phyloP scores from a whole-genome alignment of 2,329 filamentous ascomycete genomes.

The Hirsutella minnesotensis region DNA sequence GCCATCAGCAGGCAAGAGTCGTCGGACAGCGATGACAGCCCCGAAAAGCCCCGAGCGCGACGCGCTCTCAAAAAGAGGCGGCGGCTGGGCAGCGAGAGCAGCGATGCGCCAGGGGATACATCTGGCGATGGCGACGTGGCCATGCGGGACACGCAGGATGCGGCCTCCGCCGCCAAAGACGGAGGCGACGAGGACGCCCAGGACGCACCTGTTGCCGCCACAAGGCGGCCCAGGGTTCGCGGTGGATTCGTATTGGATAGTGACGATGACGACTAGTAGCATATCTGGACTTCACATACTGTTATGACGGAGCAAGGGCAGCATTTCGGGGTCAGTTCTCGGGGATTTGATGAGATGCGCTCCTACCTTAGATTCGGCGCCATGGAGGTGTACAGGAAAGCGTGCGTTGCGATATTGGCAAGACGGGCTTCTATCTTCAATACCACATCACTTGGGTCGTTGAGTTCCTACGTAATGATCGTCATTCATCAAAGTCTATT shows the following conservation, averaged over 20 bases:
- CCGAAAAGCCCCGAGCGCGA: neutral
- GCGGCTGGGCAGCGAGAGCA: slow-evolving; percentile 24
- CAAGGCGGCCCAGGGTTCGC: slow-evolving; percentile 31
- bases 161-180: slow-evolving; percentile 2
- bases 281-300: neutral
- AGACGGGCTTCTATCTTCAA: no score
- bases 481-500: no score
- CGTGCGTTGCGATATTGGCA: no score
- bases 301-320: neutral
- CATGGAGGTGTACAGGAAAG: no score
- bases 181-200: slow-evolving; percentile 18
- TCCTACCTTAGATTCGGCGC: no score
- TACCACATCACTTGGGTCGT: no score
- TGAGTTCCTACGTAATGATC: no score
- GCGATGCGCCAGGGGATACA: slow-evolving; percentile 15
- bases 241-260: slow-evolving; percentile 48
- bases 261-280: slow-evolving; percentile 38
- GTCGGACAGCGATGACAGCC: neutral
- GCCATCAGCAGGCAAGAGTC: no score
- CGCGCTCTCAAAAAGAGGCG: neutral
- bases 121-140: slow-evolving; percentile 14
- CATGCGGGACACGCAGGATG: slow-evolving; percentile 10
- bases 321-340: neutral
- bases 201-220: slow-evolving; percentile 11
- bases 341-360: neutral